Percentiles rank a stretch among this genome's conserved stretches.
Evolutionary conservation across 495 filamentous ascomycete species (phyloP).

Genomic region (Hypoxylon lienhwacheense): DNA sequence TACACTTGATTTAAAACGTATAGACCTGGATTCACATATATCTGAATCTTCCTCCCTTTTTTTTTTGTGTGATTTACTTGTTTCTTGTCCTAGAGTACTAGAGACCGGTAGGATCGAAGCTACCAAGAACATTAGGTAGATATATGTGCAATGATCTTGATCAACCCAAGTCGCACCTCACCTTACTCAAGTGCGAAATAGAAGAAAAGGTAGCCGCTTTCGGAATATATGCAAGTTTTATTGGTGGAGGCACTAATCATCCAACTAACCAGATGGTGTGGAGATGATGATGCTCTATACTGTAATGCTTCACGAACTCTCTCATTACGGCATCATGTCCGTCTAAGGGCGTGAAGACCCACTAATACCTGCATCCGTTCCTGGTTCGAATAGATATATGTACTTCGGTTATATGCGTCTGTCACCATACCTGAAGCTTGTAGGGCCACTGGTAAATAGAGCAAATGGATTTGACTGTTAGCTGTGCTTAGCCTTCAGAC

Average conservation of each 20-base stretch:
- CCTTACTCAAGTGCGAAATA: too few relatives aligned
- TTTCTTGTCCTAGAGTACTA: too few relatives aligned
- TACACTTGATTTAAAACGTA: not conserved
- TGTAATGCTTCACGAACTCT: too few relatives aligned
- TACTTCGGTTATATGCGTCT: not conserved
- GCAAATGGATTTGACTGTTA: too few relatives aligned
- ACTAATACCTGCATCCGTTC: conserved; percentile 6
- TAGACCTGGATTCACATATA: not conserved
- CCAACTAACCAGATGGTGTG: not conserved
- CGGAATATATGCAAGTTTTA: conserved; percentile 10
- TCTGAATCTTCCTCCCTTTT: not conserved
- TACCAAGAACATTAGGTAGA: too few relatives aligned
- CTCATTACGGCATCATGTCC: not conserved
- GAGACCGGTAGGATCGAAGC: too few relatives aligned
- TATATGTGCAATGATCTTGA: too few relatives aligned
- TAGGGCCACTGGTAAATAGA: too few relatives aligned
- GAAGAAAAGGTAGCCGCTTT: conserved; percentile 10
- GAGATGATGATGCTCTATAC: conserved; percentile 10
- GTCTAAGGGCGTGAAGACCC: conserved; percentile 13
- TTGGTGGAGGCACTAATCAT: conserved; percentile 1
- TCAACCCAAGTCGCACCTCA: too few relatives aligned
- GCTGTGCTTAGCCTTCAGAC: not conserved
- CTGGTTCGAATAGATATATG: not conserved
- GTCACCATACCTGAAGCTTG: too few relatives aligned
- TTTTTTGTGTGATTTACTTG: too few relatives aligned